These are phyloP conservation scores for Benincasa hispida DNA, from an alignment of 306 rosid genomes.

Conservation along the genomic window DNA sequence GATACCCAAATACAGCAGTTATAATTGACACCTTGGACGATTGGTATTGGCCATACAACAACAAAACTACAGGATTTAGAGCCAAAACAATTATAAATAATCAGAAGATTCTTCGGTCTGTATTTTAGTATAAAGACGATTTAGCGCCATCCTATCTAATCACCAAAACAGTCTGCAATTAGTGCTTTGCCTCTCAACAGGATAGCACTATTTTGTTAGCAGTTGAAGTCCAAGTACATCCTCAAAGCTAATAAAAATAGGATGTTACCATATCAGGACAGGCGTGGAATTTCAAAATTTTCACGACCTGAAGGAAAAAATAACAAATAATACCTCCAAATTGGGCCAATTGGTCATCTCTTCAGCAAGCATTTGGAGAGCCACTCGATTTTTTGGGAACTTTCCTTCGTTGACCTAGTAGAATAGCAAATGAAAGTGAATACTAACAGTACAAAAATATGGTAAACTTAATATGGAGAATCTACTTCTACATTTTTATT, in stretches of 20 bases:
- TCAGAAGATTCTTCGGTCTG: background rate
- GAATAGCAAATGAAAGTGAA: slow-evolving; percentile 7
- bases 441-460: background rate
- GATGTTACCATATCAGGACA: background rate
- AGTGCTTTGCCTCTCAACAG: background rate
- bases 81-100: background rate
- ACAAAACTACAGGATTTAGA: background rate
- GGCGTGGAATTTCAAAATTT: background rate
- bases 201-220: background rate
- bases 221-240: background rate
- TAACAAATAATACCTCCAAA: slow-evolving; percentile 50
- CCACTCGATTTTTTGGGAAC: slow-evolving; percentile 48
- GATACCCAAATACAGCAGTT: background rate
- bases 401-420: slow-evolving; percentile 77
- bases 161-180: background rate
- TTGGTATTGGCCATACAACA: background rate
- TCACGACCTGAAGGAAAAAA: background rate
- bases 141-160: background rate
- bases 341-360: slow-evolving; percentile 90
- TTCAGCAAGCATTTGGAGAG: slow-evolving; percentile 71
- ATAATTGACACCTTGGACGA: background rate
- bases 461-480: background rate
- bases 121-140: background rate
- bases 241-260: background rate
- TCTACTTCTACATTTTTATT: background rate